Conservation (phyloP, 306 rosid genomes). For the Quercus glauca region DNA sequence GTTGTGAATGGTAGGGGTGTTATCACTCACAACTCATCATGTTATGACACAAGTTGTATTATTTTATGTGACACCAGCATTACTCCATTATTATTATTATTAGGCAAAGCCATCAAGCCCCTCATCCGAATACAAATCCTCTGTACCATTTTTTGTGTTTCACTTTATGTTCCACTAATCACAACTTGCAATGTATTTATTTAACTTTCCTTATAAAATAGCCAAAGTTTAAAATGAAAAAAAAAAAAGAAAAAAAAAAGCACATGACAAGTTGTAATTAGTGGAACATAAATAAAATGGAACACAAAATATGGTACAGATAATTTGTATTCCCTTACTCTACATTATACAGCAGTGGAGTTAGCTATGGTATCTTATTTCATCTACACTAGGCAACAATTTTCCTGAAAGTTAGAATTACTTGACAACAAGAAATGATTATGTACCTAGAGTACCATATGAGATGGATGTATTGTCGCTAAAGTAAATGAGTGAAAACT, state of each 20-base stretch:
- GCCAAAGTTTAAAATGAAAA: no score
- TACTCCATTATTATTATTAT: no score
- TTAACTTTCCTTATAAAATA: no score
- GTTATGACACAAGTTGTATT: no score
- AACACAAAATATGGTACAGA: no score
- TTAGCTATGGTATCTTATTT: background rate
- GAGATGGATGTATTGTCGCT: background rate
- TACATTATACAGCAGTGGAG: no score
- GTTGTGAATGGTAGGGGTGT: accelerated
- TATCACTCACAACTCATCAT: accelerated
- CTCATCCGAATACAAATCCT: accelerated
- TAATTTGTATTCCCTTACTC: no score
- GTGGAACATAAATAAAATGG: no score
- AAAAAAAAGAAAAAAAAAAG: no score
- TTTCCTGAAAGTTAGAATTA: background rate
- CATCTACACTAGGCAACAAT: background rate
- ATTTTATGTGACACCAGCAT: accelerated
- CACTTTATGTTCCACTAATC: no score
- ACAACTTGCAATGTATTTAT: no score
- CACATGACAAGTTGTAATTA: accelerated
- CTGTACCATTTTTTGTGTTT: accelerated
- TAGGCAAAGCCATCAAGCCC: no score
- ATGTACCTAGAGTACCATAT: background rate
- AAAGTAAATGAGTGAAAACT: background rate
- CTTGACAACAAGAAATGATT: background rate